Evolutionary conservation across 2,329 filamentous ascomycete genomes (phyloP).

Genomic region (Ophiostoma novo-ulmi): DNA sequence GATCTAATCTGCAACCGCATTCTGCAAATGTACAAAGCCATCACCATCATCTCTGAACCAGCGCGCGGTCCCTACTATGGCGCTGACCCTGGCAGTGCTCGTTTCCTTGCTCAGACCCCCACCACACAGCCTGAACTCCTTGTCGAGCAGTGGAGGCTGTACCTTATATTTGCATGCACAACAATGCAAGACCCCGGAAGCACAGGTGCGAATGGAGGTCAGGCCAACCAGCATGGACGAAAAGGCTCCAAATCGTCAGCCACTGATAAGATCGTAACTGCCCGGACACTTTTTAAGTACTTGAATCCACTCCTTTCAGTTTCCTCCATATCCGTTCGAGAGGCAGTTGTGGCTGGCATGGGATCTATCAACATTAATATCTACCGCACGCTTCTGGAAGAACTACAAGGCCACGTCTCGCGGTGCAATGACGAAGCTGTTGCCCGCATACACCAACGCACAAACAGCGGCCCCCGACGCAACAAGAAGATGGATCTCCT

Average conservation of each 20-base stretch:
- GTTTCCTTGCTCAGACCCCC: slow-evolving; percentile 50
- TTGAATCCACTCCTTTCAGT: slow-evolving; percentile 82
- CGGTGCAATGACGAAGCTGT: slow-evolving; percentile 86
- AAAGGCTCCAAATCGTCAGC: slow-evolving; percentile 69
- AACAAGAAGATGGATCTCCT: slow-evolving; percentile 81
- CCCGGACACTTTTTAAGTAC: slow-evolving; percentile 82
- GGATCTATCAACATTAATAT: slow-evolving; percentile 94
- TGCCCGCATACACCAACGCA: slow-evolving; percentile 78
- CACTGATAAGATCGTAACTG: slow-evolving; percentile 76
- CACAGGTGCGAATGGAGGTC: slow-evolving; percentile 51
- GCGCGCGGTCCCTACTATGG: slow-evolving; percentile 60
- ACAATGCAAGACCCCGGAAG: slow-evolving; percentile 80
- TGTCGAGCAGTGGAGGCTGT: slow-evolving; percentile 96
- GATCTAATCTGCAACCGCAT: slow-evolving; percentile 91
- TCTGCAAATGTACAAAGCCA: slow-evolving; percentile 84
- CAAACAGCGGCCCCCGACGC: slow-evolving; percentile 72
- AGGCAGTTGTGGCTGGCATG: slow-evolving; percentile 84
- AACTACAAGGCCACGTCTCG: slow-evolving; percentile 78
- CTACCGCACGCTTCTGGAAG: slow-evolving; percentile 84
- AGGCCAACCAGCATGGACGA: slow-evolving; percentile 67
- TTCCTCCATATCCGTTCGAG: slow-evolving; percentile 72
- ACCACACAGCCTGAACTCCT: slow-evolving; percentile 78
- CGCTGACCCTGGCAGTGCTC: slow-evolving; percentile 52
- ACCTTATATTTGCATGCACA: slow-evolving; percentile 94
- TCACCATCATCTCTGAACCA: slow-evolving; percentile 72